phyloP scores from a whole-genome alignment of 306 rosid species.

The Urtica urens region DNA sequence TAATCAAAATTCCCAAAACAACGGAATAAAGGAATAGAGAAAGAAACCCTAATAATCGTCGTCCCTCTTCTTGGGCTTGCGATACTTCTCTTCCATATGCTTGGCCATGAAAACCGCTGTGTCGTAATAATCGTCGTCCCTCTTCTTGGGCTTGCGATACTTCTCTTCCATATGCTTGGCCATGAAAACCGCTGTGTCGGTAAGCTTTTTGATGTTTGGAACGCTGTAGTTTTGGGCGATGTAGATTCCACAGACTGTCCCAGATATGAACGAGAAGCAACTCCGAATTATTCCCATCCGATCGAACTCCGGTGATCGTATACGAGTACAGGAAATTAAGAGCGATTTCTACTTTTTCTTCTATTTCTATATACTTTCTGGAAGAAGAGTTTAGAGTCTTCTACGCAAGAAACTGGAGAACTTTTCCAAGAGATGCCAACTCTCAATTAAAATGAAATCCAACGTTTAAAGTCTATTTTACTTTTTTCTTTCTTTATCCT shows the following conservation, averaged over 20 bases:
- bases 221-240: constrained; percentile 37
- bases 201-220: constrained; percentile 33
- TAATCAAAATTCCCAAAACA: no score
- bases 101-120: constrained; percentile 23
- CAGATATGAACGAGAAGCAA: constrained; percentile 24
- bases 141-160: constrained; percentile 40
- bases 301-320: no score
- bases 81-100: constrained; percentile 33
- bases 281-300: constrained; percentile 30
- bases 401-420: no score
- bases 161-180: constrained; percentile 31
- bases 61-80: constrained; percentile 37
- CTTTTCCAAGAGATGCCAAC: no score
- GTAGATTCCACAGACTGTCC: constrained; percentile 27
- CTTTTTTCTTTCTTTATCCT: no score
- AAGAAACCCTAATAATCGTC: constrained; percentile 20
- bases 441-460: no score
- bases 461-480: no score
- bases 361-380: no score
- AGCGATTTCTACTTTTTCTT: no score
- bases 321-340: no score
- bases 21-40: no score
- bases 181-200: constrained; percentile 20
- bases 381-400: no score
- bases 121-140: constrained; percentile 17